Base-by-base conservation (phyloP, 768 basidiomycete genomes). In the Naganishia vaughanmartiniae region DNA sequence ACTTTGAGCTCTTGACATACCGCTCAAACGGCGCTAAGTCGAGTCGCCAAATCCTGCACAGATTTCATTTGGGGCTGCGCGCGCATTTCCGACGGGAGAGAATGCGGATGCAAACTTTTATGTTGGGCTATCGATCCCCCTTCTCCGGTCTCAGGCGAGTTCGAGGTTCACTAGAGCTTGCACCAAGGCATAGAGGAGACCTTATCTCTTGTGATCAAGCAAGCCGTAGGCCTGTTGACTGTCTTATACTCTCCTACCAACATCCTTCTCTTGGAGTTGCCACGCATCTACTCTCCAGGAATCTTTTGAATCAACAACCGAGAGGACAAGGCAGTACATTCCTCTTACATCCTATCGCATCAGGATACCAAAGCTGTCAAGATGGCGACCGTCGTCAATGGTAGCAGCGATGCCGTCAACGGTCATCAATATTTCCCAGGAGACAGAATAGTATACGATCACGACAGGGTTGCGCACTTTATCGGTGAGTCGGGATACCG, bases 391-490 rank as follows among this genome's bases (percentile, higher is more conserved):
- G 60, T 63, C 60, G 60, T 63, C 60, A 63, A 63, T 46, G 60
- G 60, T 63, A 63, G 24, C 12, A 45, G 42, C 60, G 60, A 63
- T 63, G 60, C 60, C 60, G 60, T 26, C 26, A 63, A 63, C 42
- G 60, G 60, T 63, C 60, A 63, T 63, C 60, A 63, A 45, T 34
- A 26, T 19, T 30, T 30, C 24, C 26, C 39, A 45, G 60, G 60
- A 63, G 60, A 63, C 60, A 63, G 60, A 30, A 45, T 63, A 42
- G 60, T 45, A 56, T 80, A 80, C 63, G 87, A 88, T 77, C 87
- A 87, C 77, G 82, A 85, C 72, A 87, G 84, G 83, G 86, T 87
- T 71, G 80, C 86, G 36, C 87, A 88, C 63, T 89, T 88, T 79
- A 87, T 89, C 72, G 87, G 87, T 88, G 72, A 71, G 81, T 80